Base-by-base conservation (phyloP, 2,329 filamentous ascomycete genomes). In the Sporothrix brunneoviolacea region DNA sequence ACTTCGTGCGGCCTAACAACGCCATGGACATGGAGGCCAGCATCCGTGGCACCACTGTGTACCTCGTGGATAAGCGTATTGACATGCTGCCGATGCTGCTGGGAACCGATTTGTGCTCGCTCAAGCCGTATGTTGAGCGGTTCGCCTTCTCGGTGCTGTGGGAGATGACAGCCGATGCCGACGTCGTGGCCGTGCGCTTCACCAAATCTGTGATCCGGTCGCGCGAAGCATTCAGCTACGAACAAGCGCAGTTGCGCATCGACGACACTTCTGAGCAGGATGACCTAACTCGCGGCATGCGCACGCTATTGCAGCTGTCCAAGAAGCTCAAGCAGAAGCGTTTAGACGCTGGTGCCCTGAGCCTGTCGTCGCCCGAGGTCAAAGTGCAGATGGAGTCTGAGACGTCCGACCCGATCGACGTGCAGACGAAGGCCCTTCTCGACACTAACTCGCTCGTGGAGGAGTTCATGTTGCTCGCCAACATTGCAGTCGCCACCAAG, bases 391-490 rank as follows among this genome's bases (percentile, higher is more conserved):
- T 88, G 62, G 91, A 96, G 65, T 95, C 88, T 8, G 93, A 98
- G 69, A 94, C 91, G 1, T 95, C 91, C 1, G 93, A 97, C 63
- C 91, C 93, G 0, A 85, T 95, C 49, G 93, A 97, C 61, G 88
- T 98, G 59, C 90, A 97, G 74, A 95, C 91, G 6, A 98, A 98
- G 70, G 79, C 91, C 60, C 82, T 91, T 46, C 82, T 98, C 33
- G 91, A 93, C 62, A 98, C 93, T 48, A 98, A 97, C 72, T 96
- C 91, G 19, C 80, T 98, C 5, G 94, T 98, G 24, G 93, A 98
- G 65, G 93, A 98, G 65, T 97, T 98, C 76, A 98, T 98, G 93
- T 76, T 98, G 63, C 86, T 97, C 65, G 94, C 93, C 74, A 98
- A 98, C 70, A 90, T 89, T 62, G 91, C 86, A 59, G 94, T 98